Evolutionary conservation across 1,139 yeast genomes (phyloP).

Genomic region (Wickerhamomyces sp.): DNA sequence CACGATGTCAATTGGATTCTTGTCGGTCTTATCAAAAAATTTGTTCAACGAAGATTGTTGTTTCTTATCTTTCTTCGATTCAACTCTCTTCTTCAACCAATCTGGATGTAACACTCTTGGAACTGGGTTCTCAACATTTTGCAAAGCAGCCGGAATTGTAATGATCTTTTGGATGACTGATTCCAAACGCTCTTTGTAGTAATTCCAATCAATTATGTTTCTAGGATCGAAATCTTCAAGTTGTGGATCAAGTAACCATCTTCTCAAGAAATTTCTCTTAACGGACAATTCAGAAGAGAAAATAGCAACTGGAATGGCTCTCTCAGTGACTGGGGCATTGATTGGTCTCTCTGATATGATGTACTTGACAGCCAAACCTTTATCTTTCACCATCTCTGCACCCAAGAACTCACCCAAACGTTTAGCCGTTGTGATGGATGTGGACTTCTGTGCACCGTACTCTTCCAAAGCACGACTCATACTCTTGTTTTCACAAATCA

Average conservation of each 20-base stretch:
- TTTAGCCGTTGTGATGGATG: constrained; percentile 92
- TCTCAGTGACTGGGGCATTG: constrained; percentile 88
- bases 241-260: constrained; percentile 82
- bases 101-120: constrained; percentile 94
- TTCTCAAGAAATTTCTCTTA: constrained; percentile 61
- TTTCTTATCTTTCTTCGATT: constrained; percentile 53
- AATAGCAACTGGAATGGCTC: constrained; percentile 95
- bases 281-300: constrained; percentile 73
- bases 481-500: constrained; percentile 93
- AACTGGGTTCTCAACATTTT: constrained; percentile 86
- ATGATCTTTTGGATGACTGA: constrained; percentile 93
- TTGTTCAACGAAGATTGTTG: constrained; percentile 63
- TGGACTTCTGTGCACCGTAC: constrained; percentile 86
- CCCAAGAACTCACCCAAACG: constrained; percentile 94
- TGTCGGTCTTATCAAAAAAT: constrained; percentile 44
- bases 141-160: constrained; percentile 96
- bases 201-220: constrained; percentile 87
- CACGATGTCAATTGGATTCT: constrained; percentile 29
- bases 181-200: constrained; percentile 85
- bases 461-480: constrained; percentile 92
- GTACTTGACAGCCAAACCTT: constrained; percentile 93
- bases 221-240: constrained; percentile 85
- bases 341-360: constrained; percentile 82
- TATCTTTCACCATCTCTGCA: constrained; percentile 95
- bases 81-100: constrained; percentile 73